Evolutionary conservation across 805 yeast genomes (phyloP).

Genomic region (Starmerella bombi): DNA sequence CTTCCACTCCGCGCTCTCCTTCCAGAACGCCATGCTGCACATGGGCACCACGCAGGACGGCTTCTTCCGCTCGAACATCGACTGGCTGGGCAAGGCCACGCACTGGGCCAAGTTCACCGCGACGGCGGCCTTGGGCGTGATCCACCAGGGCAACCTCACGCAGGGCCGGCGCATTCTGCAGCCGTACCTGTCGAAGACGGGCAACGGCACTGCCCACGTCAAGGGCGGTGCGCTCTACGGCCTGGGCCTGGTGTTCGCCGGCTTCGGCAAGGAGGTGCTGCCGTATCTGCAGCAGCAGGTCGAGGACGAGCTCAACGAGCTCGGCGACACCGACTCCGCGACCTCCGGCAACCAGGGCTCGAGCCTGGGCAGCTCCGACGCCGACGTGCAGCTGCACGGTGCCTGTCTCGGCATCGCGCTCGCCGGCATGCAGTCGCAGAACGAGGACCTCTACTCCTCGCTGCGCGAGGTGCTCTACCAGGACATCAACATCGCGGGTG

Average conservation of each 20-base stretch:
- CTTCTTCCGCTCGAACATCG: conserved; percentile 77
- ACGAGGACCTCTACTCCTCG: conserved; percentile 61
- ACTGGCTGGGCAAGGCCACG: conserved; percentile 95
- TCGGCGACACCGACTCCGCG: conserved; percentile 29
- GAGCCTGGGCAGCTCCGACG: conserved; percentile 36
- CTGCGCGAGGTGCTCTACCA: conserved; percentile 71
- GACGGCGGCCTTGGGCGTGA: conserved; percentile 94
- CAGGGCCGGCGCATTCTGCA: conserved; percentile 78
- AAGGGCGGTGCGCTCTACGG: conserved; percentile 94
- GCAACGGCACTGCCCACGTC: conserved; percentile 62
- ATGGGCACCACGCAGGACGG: conserved; percentile 94
- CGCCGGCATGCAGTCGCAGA: conserved; percentile 88
- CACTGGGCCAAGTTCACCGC: conserved; percentile 98
- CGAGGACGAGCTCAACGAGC: conserved; percentile 24
- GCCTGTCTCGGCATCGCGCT: conserved; percentile 92
- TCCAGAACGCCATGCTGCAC: conserved; percentile 87
- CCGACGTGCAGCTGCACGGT: conserved; percentile 84
- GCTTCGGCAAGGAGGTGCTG: conserved; percentile 75
- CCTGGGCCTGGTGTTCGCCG: conserved; percentile 86
- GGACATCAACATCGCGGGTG: conserved; percentile 89
- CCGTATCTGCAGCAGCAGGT: conserved; percentile 59
- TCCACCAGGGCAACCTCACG: conserved; percentile 85
- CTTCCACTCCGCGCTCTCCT: conserved; percentile 91
- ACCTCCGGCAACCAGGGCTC: conserved; percentile 1
- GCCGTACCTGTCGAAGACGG: conserved; percentile 78